phyloP scores from a whole-genome alignment of 805 yeast genomes.

The Isabelozyma heimii region DNA sequence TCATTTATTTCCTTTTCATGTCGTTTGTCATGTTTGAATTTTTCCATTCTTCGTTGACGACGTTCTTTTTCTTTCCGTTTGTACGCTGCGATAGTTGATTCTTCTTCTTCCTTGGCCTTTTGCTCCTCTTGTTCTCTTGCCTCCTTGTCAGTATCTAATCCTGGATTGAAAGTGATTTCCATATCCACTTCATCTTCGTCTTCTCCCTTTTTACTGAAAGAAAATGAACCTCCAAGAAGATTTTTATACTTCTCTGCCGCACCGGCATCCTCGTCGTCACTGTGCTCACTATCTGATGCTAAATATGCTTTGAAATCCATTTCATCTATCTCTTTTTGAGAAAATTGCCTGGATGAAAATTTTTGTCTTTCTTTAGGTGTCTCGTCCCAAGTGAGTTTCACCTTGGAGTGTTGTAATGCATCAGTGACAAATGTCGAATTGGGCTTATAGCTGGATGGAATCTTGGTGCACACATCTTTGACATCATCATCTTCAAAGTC shows the following conservation, averaged over 20 bases:
- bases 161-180: constrained; percentile 96
- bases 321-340: constrained; percentile 83
- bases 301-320: constrained; percentile 91
- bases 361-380: constrained; percentile 87
- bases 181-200: constrained; percentile 75
- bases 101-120: constrained; percentile 47
- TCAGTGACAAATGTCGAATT: constrained; percentile 76
- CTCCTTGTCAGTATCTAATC: constrained; percentile 48
- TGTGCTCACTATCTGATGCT: constrained; percentile 50
- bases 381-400: constrained; percentile 97
- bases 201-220: constrained; percentile 28
- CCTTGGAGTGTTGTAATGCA: constrained; percentile 95
- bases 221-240: constrained; percentile 47
- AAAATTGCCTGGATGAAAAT: constrained; percentile 75
- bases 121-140: constrained; percentile 29
- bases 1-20: constrained; percentile 36
- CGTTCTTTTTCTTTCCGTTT: constrained; percentile 91
- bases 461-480: constrained; percentile 65
- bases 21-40: constrained; percentile 59
- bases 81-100: constrained; percentile 74
- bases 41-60: constrained; percentile 78
- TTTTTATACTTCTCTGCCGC: constrained; percentile 56
- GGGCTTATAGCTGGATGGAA: constrained; percentile 82
- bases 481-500: constrained; percentile 73
- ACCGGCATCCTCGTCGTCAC: constrained; percentile 26